Base-by-base conservation (phyloP, 1,284 basidiomycete species). In the Puccinia brachypodii region DNA sequence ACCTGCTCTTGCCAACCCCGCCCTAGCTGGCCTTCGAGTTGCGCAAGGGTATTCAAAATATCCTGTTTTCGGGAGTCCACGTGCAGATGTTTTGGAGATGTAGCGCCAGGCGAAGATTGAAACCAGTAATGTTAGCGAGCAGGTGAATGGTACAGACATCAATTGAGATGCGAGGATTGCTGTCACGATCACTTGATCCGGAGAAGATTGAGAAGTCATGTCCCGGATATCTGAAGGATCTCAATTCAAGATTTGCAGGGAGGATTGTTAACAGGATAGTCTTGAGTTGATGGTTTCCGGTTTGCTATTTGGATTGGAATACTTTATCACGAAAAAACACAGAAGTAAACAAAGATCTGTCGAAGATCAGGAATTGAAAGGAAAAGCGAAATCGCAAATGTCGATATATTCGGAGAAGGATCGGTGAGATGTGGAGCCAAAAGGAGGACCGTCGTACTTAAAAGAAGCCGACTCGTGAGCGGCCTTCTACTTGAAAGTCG, bases 141-240 rank as follows among this genome's bases (percentile, higher is more conserved):
- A 71, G 68, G 42, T 71, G 42, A 71, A 71, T 31, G 68, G 68
- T 28, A 71, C 42, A 71, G 68, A 71, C 7, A 50, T 44, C 11
- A 71, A 42, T 31, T 71, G 68, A 44, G 68, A 71, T 8, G 68
- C 42, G 40, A 47, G 42, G 40, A 71, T 71, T 47, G 68, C 68
- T 71, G 40, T 71, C 13, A 50, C 68, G 25, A 47, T 71, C 42
- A 25, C 68, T 31, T 71, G 68, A 44, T 22, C 25, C 6, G 68
- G n/a, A 44, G 68, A 31, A 13, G 42, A 50, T 50, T 44, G n/a
- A 28, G 68, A 31, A 28, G 68, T 31, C 68, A 71, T 71, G 42
- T 33, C 31, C 31, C 40, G 25, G 40, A 25, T 33, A 71, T 28
- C 42, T 28, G 28, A 60, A 11, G n/a, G 56, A 9, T 31, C 1